Conservation (phyloP, 2,329 filamentous ascomycete species). For the Xylaria hypoxylon region DNA sequence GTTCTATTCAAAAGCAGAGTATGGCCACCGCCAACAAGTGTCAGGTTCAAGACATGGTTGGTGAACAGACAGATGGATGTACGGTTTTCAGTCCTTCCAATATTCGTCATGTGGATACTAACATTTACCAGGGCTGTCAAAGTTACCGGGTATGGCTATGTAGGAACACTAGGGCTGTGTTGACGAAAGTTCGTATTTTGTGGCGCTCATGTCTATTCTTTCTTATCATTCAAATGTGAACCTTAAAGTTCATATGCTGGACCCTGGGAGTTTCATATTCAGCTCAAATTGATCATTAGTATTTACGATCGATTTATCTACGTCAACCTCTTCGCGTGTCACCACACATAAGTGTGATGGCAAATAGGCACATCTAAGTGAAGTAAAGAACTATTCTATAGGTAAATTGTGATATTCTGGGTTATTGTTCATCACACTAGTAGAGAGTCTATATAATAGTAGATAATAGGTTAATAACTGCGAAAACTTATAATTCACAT, state of each 20-base stretch:
- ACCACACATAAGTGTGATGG: neutral
- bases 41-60: conserved; percentile 42
- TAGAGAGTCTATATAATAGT: neutral
- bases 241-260: neutral
- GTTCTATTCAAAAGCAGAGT: conserved; percentile 45
- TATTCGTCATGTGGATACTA: neutral
- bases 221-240: neutral
- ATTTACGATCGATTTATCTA: no score
- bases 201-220: neutral
- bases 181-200: neutral
- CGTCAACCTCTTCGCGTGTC: no score
- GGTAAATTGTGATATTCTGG: no score
- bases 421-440: no score
- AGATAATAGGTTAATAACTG: neutral
- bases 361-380: no score
- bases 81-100: conserved; percentile 26
- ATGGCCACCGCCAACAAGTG: conserved; percentile 45
- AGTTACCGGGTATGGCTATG: conserved; percentile 37
- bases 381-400: no score
- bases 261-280: no score
- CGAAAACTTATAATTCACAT: no score
- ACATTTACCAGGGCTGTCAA: conserved; percentile 26
- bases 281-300: no score
- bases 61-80: conserved; percentile 47
- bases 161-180: neutral